phyloP scores from a whole-genome alignment of 1,139 yeast genomes.

The Geotrichum histeridarum region DNA sequence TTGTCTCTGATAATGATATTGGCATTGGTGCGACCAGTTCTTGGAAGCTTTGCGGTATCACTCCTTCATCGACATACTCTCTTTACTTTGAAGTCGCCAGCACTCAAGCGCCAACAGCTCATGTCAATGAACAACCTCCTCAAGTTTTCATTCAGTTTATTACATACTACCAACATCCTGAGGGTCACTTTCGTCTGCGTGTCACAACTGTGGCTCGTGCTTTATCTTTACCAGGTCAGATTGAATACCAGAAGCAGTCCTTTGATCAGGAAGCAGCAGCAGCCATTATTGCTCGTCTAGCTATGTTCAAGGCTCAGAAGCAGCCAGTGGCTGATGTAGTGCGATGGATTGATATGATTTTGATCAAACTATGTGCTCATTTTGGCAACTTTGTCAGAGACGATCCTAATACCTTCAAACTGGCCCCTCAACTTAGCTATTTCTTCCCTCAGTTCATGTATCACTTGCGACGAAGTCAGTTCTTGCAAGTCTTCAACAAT shows the following conservation, averaged over 20 bases:
- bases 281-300: conserved; percentile 88
- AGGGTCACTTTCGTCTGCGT: conserved; percentile 67
- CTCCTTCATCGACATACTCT: conserved; percentile 87
- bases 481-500: conserved; percentile 64
- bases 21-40: conserved; percentile 91
- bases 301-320: conserved; percentile 60
- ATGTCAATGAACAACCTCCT: conserved; percentile 78
- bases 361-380: conserved; percentile 68
- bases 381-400: conserved; percentile 75
- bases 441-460: conserved; percentile 72
- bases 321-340: conserved; percentile 70
- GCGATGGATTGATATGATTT: conserved; percentile 70
- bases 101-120: conserved; percentile 40
- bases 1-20: conserved; percentile 85
- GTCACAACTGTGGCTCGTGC: conserved; percentile 80
- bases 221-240: conserved; percentile 49
- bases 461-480: conserved; percentile 65
- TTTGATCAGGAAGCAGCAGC: conserved; percentile 99
- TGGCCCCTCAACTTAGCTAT: conserved; percentile 64
- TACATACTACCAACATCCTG: conserved; percentile 66
- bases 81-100: conserved; percentile 73
- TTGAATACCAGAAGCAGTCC: conserved; percentile 38
- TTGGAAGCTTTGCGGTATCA: conserved; percentile 77
- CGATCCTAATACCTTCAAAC: conserved; percentile 59
- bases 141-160: conserved; percentile 65